Percentiles rank a stretch among this genome's conserved stretches.
These are phyloP conservation scores for Geosiphon pyriformis DNA, from an alignment of 192 early-diverging fungal genomes.

Conservation along the genomic window DNA sequence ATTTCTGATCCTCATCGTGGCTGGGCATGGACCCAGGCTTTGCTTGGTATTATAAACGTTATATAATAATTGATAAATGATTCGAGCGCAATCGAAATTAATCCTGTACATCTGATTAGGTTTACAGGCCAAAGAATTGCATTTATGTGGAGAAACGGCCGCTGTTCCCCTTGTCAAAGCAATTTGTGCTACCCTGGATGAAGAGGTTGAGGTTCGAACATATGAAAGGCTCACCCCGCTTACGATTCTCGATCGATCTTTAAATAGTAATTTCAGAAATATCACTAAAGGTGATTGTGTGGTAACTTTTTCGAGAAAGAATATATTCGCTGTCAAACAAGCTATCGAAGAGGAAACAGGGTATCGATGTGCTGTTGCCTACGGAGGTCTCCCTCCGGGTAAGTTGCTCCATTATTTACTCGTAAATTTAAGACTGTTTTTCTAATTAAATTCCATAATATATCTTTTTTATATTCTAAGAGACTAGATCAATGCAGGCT, in stretches of 20 bases:
- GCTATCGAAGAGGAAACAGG: constrained; percentile 69
- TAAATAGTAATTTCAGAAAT: constrained; percentile 52
- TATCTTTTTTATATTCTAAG: constrained; percentile 27
- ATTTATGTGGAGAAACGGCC: constrained; percentile 90
- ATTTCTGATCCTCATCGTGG: constrained; percentile 78
- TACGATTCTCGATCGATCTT: constrained; percentile 45
- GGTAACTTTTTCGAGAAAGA: constrained; percentile 79
- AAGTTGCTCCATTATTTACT: constrained; percentile 5
- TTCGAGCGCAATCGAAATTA: not conserved
- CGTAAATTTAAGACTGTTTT: not conserved
- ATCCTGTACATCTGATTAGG: constrained; percentile 22
- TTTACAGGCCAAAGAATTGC: constrained; percentile 76
- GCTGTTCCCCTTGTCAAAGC: constrained; percentile 74
- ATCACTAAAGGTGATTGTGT: constrained; percentile 80
- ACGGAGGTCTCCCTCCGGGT: constrained; percentile 87
- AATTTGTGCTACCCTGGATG: constrained; percentile 65
- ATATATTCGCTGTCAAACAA: constrained; percentile 75
- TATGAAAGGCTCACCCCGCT: constrained; percentile 77
- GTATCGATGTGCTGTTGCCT: constrained; percentile 82
- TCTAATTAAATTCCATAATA: constrained; percentile 2
- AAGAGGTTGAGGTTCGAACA: constrained; percentile 70
- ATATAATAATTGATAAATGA: not conserved
- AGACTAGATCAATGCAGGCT: constrained; percentile 85
- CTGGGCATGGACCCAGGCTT: constrained; percentile 93
- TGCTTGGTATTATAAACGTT: constrained; percentile 44